Base-by-base conservation (phyloP, 805 yeast genomes). In the Zygoascus flipseniorum region DNA sequence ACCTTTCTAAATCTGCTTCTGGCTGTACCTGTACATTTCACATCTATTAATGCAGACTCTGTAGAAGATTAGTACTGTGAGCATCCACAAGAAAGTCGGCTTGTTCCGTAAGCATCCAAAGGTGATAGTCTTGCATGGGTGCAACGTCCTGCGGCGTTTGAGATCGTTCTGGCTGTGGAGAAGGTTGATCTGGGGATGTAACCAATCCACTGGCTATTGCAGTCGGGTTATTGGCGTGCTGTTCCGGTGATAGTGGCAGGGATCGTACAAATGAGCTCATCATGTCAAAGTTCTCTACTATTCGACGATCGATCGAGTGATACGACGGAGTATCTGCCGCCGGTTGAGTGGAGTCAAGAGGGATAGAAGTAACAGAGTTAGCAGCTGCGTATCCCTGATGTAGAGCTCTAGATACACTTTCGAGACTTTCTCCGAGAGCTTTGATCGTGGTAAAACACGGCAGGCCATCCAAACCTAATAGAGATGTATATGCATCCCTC, bases 401-500 rank as follows among this genome's bases (percentile, higher is more conserved):
- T 42, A 55, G 42, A 20, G n/a, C 43, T 23, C 48, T 43, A 11
- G 19, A 14, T 11, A 54, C 57, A 32, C 43, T 43, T n/a, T 43
- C 37, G 31, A 58, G 47, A 31, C 58, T 60, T n/a, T 43, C 41
- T 5, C 56, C 54, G 16, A 58, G 56, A 19, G 53, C 54, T 39
- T 43, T 37, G 19, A 58, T 51, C 4, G 59, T 55, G 26, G 31
- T 54, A 31, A 44, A 48, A 52, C 61, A 56, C 2, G 61, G 59
- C 19, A 58, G 41, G 8, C 53, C 54, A 6, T 49, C 52, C 5
- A 42, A 10, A 5, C 44, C 16, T 19, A 42, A 18, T 2, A 51
- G 41, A 2, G 52, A 47, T n/a, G 51, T 43, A 19, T 52, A 39
- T 8, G 61, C 56, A 20, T 42, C 31, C 16, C 37, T 10, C 11